Base-by-base conservation (phyloP, 257 asterid genomes). In the Voacanga thouarsii region DNA sequence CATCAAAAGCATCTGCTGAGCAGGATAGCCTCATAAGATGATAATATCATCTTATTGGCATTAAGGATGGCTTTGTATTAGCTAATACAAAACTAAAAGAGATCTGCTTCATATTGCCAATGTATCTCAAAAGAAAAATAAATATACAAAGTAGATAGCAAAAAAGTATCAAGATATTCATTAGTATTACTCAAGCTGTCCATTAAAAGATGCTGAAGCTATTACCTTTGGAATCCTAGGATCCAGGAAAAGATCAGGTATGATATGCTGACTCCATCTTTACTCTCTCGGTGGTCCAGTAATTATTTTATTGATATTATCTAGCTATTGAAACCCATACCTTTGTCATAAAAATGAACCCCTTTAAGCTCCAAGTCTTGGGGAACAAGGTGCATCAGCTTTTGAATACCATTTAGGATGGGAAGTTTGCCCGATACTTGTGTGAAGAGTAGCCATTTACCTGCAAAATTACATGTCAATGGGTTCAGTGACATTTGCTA, bases 321-420 rank as follows among this genome's bases (percentile, higher is more conserved):
- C 79, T 69, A 76, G 39, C 30, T 10, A 65, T 45, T 24, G 45
- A 7, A 4, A 64, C 79, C 23, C 66, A 9, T 26, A 74, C n/a
- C 57, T 37, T 41, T 51, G 44, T 65, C 55, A n/a, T 37, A n/a
- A 12, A 23, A 12, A 51, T 28, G 21, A 50, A 33, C 37, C 60
- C 56, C 65, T 12, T 74, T 47, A 75, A 63, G 79, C 61, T 61
- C 30, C 43, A 47, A 61, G 49, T 39, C 9, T 28, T 14, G 70
- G 55, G 56, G 16, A 18, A 45, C 0, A 6, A 24, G 19, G 12
- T 33, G 50, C 41, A 2, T 10, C 39, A 37, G 2, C 43, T 11
- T 15, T 11, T 44, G 3, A 24, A 6, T n/a, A 50, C 76, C 64
- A 50, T 50, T 50, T 50, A 15, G n/a, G 4, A 50, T 8, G 19